Base-by-base conservation (phyloP, 805 yeast species). In the Candida patagonica region DNA sequence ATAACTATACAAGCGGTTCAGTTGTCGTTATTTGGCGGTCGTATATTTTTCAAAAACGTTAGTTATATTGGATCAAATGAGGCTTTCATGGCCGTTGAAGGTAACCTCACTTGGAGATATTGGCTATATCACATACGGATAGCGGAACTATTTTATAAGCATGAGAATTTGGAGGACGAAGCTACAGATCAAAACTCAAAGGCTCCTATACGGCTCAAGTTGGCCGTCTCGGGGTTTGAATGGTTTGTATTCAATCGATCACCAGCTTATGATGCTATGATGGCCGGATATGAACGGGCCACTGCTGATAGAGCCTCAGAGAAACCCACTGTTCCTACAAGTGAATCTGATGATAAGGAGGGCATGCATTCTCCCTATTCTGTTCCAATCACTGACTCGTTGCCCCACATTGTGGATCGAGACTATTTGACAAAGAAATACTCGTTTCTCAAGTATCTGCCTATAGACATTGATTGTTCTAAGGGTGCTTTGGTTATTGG, bases 101-200 rank as follows among this genome's bases (percentile, higher is more conserved):
- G 89, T 1, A 74, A 76, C 50, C 54, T 89, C 21, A 83, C 94
- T 0, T 92, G 97, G 97, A 61, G 94, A 44, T 89, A 86, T 57
- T 92, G 97, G 97, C 63, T 85, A 38, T 61, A 65, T 3, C 48
- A 61, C 24, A 65, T 70, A 9, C 56, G 76, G 39, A 63, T 61
- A 26, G 59, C 65, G 37, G 52, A 40, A 27, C 31, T 48, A 8
- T 24, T 30, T 5, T 47, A 43, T 24, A 13, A 42, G 10, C 26
- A 41, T 10, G 37, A 48, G 6, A 35, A 48, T 8, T n/a, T n/a
- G n/a, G 36, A 30, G 2, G 13, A 27, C n/a, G 35, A 27, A 8
- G 34, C 16, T 16, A 4, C 23, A 4, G 12, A n/a, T 19, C 13
- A 25, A 9, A 30, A 25, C 2, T 31, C 30, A 24, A 19, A 31